Base-by-base conservation (phyloP, 1,284 basidiomycete species). In the Xanthoconium separans region DNA sequence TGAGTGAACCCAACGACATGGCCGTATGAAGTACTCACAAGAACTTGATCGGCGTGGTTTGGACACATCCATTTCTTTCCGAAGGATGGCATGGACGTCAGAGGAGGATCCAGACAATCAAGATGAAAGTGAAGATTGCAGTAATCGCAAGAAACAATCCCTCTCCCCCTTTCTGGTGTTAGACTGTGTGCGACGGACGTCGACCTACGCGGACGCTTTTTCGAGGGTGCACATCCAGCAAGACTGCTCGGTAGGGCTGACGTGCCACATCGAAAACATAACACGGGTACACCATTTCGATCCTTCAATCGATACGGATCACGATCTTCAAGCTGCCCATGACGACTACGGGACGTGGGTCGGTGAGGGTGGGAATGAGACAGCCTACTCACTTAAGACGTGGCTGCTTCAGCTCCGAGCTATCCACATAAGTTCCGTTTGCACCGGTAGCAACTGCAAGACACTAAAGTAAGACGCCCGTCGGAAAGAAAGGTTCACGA, bases 1-100 rank as follows among this genome's bases (percentile, higher is more conserved):
- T 54, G 22, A 58, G 49, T 48, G 39, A 59, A 55, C 9, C 13
- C 56, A 34, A 53, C 13, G 29, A 27, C 43, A 39, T 29, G 29
- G 33, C 33, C 33, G 44, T 50, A 47, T 53, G 27, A 44, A 54
- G 39, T 51, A 66, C 85, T 69, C 65, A 91, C 89, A 58, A 91
- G 71, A 54, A 89, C 79, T 58, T 87, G 85, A 57, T 96, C 92
- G 29, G 87, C 86, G 69, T 99, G 96, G 65, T 95, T 93, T 2
- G 97, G 97, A 73, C 96, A 99, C 93, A 96, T 98, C 96, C 97
- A 99, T 72, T 95, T 97, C 75, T 88, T 88, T 59, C 84, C 85
- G 53, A 89, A 84, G 27, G 88, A 82, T 4, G 97, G 97, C 83
- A 98, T 88, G 44, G 80, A 80, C 20, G 88, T 78, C 61, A 98